Evolutionary conservation across 2,329 filamentous ascomycete species (phyloP).

Genomic region (Cercospora citrullina): DNA sequence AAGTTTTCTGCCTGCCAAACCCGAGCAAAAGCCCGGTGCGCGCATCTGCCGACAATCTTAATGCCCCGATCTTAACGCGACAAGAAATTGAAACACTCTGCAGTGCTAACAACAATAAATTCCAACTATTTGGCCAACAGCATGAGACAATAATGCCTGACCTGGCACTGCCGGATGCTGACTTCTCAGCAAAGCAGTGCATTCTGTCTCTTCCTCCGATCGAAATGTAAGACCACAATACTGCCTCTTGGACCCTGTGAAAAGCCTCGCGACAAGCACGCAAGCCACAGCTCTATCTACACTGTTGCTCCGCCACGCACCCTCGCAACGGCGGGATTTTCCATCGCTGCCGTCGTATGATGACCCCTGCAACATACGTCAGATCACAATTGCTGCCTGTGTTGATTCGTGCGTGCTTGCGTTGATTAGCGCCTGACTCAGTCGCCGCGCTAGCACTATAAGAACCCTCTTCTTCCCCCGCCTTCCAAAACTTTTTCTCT

Average conservation of each 20-base stretch:
- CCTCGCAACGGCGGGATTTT: neutral
- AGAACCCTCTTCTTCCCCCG: neutral
- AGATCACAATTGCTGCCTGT: neutral
- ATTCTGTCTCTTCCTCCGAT: neutral
- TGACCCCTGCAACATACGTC: neutral
- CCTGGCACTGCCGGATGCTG: neutral
- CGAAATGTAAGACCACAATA: neutral
- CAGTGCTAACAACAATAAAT: neutral
- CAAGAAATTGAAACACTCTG: neutral
- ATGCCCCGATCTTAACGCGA: neutral
- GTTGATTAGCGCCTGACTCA: neutral
- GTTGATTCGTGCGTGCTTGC: neutral
- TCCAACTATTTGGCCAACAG: neutral
- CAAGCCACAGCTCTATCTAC: neutral
- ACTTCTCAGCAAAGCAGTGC: neutral
- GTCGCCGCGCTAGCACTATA: neutral
- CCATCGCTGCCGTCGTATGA: neutral
- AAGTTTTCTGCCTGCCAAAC: neutral
- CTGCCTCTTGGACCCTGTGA: neutral
- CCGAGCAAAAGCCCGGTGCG: neutral
- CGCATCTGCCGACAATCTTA: neutral
- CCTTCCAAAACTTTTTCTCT: neutral
- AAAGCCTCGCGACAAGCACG: neutral
- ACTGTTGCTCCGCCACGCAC: neutral
- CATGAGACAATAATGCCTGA: neutral